Evolutionary conservation across 73 alveolate genomes (phyloP), one percentile per base, ranked within the genome.

Genomic region (Paramecium sexaurelia): DNA sequence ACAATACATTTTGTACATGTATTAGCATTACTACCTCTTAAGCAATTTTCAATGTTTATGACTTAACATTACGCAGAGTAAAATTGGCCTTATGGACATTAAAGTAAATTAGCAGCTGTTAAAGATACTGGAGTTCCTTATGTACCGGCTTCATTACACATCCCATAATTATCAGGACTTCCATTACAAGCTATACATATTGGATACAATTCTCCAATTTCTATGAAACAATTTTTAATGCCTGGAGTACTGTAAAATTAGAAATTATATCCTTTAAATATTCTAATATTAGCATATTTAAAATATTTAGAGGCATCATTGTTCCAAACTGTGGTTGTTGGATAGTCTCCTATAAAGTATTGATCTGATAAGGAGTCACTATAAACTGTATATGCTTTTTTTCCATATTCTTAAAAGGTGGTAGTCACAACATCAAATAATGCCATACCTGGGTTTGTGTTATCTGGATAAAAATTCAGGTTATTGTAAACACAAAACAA

Each of bases 291-390:
- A 20, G 84, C 84, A 24, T 66, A 66, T 66, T 66, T 66, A 24
- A 66, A 66, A 66, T 66, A 66, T 24, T 33, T 33, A 66, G 84
- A 20, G 13, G 43, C 13, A 51, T n/a, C 67, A 51, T n/a, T 51
- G 13, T 51, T 0, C 51, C 39, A 66, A 29, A 33, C 26, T 5
- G 84, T 32, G 2, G 39, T 66, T 32, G 84, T 33, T 32, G 84
- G 84, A 33, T 66, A 66, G 24, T 66, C 84, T 66, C 84, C 84
- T 22, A 66, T 66, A 11, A 29, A 66, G n/a, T 66, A 66, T 27
- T 32, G 26, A 66, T 66, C 84, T 5, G 84, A 66, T 66, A 33
- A 19, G 15, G 84, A 66, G 6, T 66, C 84, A 13, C 45, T 13
- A 19, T 20, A 66, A 66, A 66, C 6, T 66, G 13, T 33, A 66